A percentile compares a stretch with the other conserved stretches of the same genome.
Evolutionary conservation across 176 grass and related monocot species (phyloP).

Genomic region (Guadua angustifolia): DNA sequence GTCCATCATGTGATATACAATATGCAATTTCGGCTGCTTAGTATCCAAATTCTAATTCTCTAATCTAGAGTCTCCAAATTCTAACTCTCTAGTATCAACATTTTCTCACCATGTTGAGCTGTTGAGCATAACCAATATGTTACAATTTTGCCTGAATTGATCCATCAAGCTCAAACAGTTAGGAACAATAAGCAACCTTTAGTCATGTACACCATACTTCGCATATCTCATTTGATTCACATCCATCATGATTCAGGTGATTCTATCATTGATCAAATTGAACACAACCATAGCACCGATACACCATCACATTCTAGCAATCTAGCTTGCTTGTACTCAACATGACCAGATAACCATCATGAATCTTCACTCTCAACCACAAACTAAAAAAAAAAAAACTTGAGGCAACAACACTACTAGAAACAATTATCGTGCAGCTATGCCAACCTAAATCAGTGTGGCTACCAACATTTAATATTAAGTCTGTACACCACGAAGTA

Average conservation of each 20-base stretch:
- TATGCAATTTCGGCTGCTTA: neutral
- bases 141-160: neutral
- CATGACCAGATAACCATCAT: neutral
- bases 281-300: neutral
- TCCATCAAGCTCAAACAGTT: neutral
- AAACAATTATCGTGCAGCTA: neutral
- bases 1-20: slow-evolving; percentile 11
- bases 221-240: slow-evolving; percentile 16
- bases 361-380: neutral
- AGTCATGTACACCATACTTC: neutral
- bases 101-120: neutral
- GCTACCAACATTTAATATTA: slow-evolving; percentile 9
- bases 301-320: neutral
- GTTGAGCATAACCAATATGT: neutral
- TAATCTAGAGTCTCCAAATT: neutral
- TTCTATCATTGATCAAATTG: neutral
- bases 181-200: neutral
- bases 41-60: neutral
- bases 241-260: neutral
- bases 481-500: neutral
- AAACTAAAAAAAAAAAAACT: neutral
- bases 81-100: neutral
- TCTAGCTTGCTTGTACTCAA: neutral
- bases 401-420: neutral
- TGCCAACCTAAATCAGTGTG: neutral